phyloP scores from a whole-genome alignment of 306 rosid genomes.

The Benincasa hispida region DNA sequence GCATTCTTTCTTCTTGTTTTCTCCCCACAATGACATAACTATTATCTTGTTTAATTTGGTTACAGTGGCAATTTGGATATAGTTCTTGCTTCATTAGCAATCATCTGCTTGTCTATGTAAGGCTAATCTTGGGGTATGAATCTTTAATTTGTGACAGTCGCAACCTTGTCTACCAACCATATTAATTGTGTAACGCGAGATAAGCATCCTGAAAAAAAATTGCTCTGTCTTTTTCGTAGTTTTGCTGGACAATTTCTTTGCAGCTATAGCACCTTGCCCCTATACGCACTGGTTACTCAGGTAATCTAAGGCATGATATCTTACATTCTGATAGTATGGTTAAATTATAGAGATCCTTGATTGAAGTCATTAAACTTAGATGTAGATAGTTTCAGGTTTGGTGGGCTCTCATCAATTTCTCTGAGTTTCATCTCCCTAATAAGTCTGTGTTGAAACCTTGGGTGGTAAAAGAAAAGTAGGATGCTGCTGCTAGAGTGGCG shows the following conservation, averaged over 20 bases:
- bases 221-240: conserved; percentile 25
- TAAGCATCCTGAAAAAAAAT: conserved; percentile 7
- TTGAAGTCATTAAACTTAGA: neutral
- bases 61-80: conserved; percentile 98
- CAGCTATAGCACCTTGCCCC: conserved; percentile 97
- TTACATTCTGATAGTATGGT: neutral
- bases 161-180: neutral
- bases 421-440: neutral
- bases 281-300: conserved; percentile 96
- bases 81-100: conserved; percentile 71
- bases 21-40: neutral
- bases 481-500: neutral
- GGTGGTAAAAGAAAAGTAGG: neutral
- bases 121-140: conserved; percentile 89
- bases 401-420: neutral
- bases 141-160: conserved; percentile 1
- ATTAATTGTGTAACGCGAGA: neutral
- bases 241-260: conserved; percentile 88
- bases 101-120: conserved; percentile 57
- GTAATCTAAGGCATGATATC: conserved; percentile 19
- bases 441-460: neutral
- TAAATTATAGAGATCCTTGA: neutral
- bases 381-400: neutral
- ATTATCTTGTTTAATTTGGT: conserved; percentile 15
- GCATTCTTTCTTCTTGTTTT: neutral